Evolutionary conservation across 768 basidiomycete genomes (phyloP), one percentile per base, ranked within the genome.

Genomic region (Pleurotus pulmonarius): DNA sequence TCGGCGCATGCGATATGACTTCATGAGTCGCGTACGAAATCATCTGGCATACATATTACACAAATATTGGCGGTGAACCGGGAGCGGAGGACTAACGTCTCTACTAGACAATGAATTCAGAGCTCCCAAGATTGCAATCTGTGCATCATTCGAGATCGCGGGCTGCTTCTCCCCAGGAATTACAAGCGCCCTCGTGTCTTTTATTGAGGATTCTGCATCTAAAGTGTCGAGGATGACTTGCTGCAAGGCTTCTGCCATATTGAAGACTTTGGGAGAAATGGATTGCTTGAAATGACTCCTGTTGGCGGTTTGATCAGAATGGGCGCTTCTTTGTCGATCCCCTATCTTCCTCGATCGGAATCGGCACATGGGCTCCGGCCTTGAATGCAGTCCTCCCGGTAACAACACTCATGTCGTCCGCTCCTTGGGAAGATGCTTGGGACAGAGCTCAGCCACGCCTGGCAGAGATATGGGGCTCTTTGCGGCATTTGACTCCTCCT

Each of bases 61-160:
- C 22, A 46, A 47, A 58, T 26, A 41, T 46, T 56, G 53, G 40
- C 43, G 34, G 56, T 44, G 45, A 6, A n/a, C 45, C 20, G 46
- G 55, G 25, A 56, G 46, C 56, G 41, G 40, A 56, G 29, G 40
- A 76, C 80, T 62, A 65, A 90, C 94, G 65, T 97, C 92, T 66
- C 90, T 88, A 68, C 88, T 90, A 13, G 81, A 74, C 54, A 99
- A 78, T 25, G 93, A 96, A 73, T 97, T 98, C 63, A 99, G 77
- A 2, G 92, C 94, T 61, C 92, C 93, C 46, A 95, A 86, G 63
- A 98, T 83, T 52, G 77, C 76, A 62, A 87, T 86, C 76, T 98
- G 96, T 56, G 82, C 83, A 67, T 94, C 92, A 69, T 85, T 82
- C 49, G 83, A 78, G 5, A 76, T 70, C 1, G 89, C 87, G 38